A percentile compares a stretch with the other conserved stretches of the same genome.
Conservation (phyloP, 768 basidiomycete genomes). For the Tylopilus sp. region DNA sequence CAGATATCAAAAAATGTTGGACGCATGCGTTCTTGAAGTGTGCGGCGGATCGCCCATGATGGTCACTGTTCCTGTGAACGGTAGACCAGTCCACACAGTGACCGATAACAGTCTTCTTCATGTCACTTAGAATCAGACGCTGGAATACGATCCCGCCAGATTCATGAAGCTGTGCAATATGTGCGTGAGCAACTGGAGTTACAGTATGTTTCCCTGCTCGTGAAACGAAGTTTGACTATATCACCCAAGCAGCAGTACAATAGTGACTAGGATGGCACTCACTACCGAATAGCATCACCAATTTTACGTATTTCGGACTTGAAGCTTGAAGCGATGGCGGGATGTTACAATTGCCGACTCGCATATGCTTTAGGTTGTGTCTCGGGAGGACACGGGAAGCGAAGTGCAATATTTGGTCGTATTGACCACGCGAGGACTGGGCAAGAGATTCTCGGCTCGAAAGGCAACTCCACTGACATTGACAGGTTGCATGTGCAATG, state of each 20-base stretch:
- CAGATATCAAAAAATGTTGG: too few relatives aligned
- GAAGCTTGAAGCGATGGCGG: too few relatives aligned
- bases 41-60: too few relatives aligned
- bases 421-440: too few relatives aligned
- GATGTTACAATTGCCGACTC: too few relatives aligned
- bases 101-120: conserved; percentile 4
- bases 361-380: too few relatives aligned
- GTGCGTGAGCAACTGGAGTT: conserved; percentile 2
- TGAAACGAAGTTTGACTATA: not conserved
- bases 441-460: too few relatives aligned
- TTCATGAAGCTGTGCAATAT: conserved; percentile 10
- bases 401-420: too few relatives aligned
- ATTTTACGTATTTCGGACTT: not conserved
- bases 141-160: conserved; percentile 6
- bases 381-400: too few relatives aligned
- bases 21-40: too few relatives aligned
- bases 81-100: conserved; percentile 6
- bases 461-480: not conserved
- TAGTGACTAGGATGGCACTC: not conserved
- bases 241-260: not conserved
- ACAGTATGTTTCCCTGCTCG: not conserved
- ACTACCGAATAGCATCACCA: too few relatives aligned
- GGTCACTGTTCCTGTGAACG: not conserved
- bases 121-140: conserved; percentile 3
- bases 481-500: not conserved